These are phyloP conservation scores for Carallia brachiata DNA, from an alignment of 345 rosid genomes.

Conservation along the genomic window DNA sequence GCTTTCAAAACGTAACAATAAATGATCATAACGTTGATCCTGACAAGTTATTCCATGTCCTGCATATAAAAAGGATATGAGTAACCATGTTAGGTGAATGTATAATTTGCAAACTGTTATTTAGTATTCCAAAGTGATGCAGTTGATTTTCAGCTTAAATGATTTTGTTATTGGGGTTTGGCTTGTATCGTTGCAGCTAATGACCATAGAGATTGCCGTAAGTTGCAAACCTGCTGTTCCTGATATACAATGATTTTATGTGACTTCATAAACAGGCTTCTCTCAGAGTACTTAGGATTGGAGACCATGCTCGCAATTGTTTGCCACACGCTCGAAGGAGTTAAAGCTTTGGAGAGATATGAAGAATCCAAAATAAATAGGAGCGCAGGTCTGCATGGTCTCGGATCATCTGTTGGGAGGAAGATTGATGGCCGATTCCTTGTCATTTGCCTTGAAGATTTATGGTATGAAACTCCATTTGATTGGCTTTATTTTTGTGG, in stretches of 20 bases:
- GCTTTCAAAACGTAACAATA: no score
- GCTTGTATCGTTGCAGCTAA: no score
- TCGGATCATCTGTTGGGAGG: conserved; percentile 18
- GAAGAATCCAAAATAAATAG: conserved; percentile 9
- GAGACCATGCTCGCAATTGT: conserved; percentile 27
- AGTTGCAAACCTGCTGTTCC: background rate
- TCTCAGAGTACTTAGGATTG: conserved; percentile 18
- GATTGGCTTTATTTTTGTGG: background rate
- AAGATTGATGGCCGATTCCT: conserved; percentile 18
- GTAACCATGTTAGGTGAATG: no score
- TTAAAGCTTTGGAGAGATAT: conserved; percentile 18
- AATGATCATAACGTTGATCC: no score
- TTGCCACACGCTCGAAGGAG: conserved; percentile 12
- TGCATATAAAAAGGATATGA: no score
- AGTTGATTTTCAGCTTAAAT: no score
- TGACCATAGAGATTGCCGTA: background rate
- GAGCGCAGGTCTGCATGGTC: conserved; percentile 17
- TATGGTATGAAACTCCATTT: conserved; percentile 5
- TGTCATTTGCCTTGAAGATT: conserved; percentile 21
- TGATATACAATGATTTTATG: background rate
- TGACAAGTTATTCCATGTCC: no score
- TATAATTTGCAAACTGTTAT: no score
- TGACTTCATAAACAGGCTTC: conserved; percentile 11
- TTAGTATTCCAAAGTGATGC: no score
- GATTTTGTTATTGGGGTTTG: no score